A percentile compares a stretch with the other conserved stretches of the same genome.
Conservation (phyloP, 306 rosid species). For the Abrus pulchellus region DNA sequence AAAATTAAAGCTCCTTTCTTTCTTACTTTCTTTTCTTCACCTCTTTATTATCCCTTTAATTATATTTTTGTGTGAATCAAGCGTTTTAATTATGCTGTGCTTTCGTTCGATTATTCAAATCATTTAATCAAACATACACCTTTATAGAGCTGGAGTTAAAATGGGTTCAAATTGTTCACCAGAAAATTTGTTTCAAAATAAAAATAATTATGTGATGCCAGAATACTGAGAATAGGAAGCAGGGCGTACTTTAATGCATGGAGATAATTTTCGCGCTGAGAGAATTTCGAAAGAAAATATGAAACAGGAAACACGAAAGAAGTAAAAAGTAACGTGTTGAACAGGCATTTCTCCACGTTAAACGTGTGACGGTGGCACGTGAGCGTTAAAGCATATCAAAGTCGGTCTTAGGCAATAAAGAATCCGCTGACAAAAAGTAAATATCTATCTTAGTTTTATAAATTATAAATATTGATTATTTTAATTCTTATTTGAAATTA, state of each 20-base stretch:
- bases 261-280: neutral
- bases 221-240: neutral
- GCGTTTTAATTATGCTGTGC: too few relatives aligned
- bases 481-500: too few relatives aligned
- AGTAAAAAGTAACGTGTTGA: constrained; percentile 51
- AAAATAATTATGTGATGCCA: too few relatives aligned
- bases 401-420: constrained; percentile 41
- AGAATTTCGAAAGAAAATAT: neutral
- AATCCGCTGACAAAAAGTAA: neutral
- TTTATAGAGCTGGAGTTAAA: neutral
- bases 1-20: constrained; percentile 5
- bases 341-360: constrained; percentile 50
- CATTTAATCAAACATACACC: neutral
- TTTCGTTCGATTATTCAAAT: neutral
- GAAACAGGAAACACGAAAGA: constrained; percentile 25
- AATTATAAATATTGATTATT: too few relatives aligned
- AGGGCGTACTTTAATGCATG: neutral
- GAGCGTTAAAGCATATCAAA: constrained; percentile 18
- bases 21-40: neutral
- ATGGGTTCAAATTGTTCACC: neutral
- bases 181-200: neutral
- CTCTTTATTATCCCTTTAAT: constrained; percentile 12
- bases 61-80: neutral
- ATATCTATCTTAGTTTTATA: too few relatives aligned
- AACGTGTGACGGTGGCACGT: constrained; percentile 54